phyloP scores from a whole-genome alignment of 768 basidiomycete species.

The Leccinum ochraceum region DNA sequence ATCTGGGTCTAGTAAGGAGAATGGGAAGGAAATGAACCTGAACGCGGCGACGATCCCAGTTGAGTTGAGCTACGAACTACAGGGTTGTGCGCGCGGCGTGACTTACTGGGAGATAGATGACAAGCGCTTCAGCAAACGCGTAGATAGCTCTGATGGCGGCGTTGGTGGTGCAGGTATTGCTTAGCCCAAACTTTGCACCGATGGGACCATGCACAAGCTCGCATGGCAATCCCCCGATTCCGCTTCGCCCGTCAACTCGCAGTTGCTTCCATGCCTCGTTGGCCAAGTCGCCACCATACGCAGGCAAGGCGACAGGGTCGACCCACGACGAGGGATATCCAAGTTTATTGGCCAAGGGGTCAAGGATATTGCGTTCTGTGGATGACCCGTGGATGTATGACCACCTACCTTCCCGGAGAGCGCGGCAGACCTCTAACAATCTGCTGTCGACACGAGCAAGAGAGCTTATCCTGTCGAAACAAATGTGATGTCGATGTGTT shows the following conservation, averaged over 20 bases:
- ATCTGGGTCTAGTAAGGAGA: constrained; percentile 57
- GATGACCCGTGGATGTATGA: constrained; percentile 54
- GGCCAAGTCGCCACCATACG: constrained; percentile 58
- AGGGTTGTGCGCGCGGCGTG: constrained; percentile 5
- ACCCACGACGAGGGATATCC: constrained; percentile 66
- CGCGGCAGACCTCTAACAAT: constrained; percentile 53
- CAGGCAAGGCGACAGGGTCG: constrained; percentile 58
- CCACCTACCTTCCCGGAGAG: constrained; percentile 56
- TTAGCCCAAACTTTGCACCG: constrained; percentile 46
- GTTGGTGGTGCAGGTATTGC: constrained; percentile 62
- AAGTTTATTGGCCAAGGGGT: constrained; percentile 51
- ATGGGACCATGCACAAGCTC: constrained; percentile 69
- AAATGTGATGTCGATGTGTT: not conserved
- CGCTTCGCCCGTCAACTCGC: constrained; percentile 50
- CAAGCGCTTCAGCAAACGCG: constrained; percentile 63
- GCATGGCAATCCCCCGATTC: constrained; percentile 74
- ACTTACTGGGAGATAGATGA: constrained; percentile 71
- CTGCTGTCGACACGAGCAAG: constrained; percentile 68
- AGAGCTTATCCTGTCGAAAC: constrained; percentile 53
- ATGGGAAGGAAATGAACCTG: constrained; percentile 74
- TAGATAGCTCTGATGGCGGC: constrained; percentile 49
- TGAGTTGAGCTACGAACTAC: not conserved
- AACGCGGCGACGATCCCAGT: no score
- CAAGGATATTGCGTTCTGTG: constrained; percentile 42
- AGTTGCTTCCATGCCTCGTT: constrained; percentile 55